Evolutionary conservation across 768 basidiomycete species (phyloP), one percentile per base, ranked within the genome.

Genomic region (Thelephora ganbajun): DNA sequence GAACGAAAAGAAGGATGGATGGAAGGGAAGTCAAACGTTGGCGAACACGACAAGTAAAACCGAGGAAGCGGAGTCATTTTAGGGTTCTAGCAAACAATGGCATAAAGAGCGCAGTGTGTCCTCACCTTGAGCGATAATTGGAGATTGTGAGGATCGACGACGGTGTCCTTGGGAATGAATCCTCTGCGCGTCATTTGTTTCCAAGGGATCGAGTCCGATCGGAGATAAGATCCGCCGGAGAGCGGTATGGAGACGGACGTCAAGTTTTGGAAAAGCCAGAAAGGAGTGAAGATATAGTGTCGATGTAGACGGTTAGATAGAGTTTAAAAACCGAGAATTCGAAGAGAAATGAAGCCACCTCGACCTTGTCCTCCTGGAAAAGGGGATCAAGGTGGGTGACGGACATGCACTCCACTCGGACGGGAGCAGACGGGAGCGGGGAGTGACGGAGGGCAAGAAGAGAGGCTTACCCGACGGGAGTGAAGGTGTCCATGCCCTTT

Each of bases 401-500:
- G 19, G 18, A 35, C 14, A 46, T 37, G 13, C 34, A 34, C 37
- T 2, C 26, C 39, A 41, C 43, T 13, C 30, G 19, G 11, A 30
- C n/a, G n/a, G n/a, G 48, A 55, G 33, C 47, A 34, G 48, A 47
- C 30, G 19, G 48, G 19, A 33, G 34, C 11, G n/a, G 36, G 46
- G 51, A 56, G 11, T 22, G 11, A 22, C 13, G n/a, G 13, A 12
- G 13, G 9, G 26, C 36, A 34, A 2, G 7, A 43, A 35, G 26
- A 30, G 59, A 62, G 7, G 35, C 63, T 36, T 57, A 88, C 90
- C 91, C 83, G 53, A 94, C 74, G 2, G 92, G 92, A 4, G 87
- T 90, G 66, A 93, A 98, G 0, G 91, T 93, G 62, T 99, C 94
- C 55, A 97, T 96, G 1, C 94, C 94, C 63, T 99, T 98, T 2